Evolutionary conservation across 306 rosid genomes (phyloP).

Genomic region (Crotalaria pallida): DNA sequence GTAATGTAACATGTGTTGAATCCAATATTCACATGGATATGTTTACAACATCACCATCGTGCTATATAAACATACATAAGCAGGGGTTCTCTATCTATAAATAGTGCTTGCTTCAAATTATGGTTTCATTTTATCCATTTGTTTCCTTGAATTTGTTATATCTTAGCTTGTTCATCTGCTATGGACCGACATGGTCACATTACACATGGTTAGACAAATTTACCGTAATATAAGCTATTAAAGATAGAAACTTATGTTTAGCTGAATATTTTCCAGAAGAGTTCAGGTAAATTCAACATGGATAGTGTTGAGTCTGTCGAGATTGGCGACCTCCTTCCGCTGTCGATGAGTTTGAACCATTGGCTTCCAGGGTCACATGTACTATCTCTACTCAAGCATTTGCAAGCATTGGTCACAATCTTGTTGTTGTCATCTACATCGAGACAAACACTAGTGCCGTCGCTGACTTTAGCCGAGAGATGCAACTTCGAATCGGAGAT

Average conservation of each 20-base stretch:
- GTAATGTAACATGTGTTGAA: background rate
- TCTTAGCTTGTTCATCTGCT: too few relatives aligned
- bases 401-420: slow-evolving; percentile 65
- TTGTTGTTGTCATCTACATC: slow-evolving; percentile 54
- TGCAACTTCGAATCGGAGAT: slow-evolving; percentile 76
- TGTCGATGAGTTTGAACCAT: slow-evolving; percentile 77
- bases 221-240: background rate
- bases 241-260: background rate
- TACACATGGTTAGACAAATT: background rate
- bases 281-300: slow-evolving; percentile 14
- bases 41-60: background rate
- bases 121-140: too few relatives aligned
- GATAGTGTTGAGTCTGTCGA: slow-evolving; percentile 2
- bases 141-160: too few relatives aligned
- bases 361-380: slow-evolving; percentile 74
- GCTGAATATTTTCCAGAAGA: slow-evolving; percentile 6
- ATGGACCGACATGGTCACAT: background rate
- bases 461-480: slow-evolving; percentile 38
- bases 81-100: too few relatives aligned
- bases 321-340: slow-evolving; percentile 34
- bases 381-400: slow-evolving; percentile 50
- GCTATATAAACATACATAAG: background rate
- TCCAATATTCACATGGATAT: background rate
- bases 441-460: slow-evolving; percentile 54
- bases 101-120: too few relatives aligned